phyloP scores from a whole-genome alignment of 2,329 filamentous ascomycete genomes.

The Gliomastix tumulicola region DNA sequence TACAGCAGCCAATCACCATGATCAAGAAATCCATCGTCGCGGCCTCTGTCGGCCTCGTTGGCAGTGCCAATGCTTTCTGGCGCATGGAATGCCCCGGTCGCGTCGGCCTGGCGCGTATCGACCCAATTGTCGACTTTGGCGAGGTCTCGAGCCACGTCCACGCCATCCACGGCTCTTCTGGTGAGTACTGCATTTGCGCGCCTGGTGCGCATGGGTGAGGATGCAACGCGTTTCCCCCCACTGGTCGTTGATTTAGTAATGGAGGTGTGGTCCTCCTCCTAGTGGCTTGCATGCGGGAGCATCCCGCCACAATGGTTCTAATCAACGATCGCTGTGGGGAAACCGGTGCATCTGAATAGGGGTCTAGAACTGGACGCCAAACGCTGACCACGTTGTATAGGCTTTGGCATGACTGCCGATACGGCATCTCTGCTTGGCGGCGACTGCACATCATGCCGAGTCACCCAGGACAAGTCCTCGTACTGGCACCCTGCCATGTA shows the following conservation, averaged over 20 bases:
- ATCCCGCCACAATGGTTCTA: too few species aligned
- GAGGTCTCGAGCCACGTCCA: constrained; percentile 60
- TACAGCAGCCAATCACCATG: constrained; percentile 17
- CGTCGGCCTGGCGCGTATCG: constrained; percentile 64
- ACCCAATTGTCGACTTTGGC: constrained; percentile 66
- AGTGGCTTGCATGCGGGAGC: too few species aligned
- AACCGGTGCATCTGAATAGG: too few species aligned
- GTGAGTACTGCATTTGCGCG: too few species aligned
- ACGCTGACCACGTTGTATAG: constrained; percentile 29
- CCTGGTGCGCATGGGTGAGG: too few species aligned
- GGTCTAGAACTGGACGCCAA: constrained; percentile 10
- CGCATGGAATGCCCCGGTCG: constrained; percentile 76
- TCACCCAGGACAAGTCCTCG: constrained; percentile 75
- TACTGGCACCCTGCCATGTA: constrained; percentile 82
- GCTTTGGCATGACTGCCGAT: constrained; percentile 52
- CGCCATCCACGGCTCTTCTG: constrained; percentile 66
- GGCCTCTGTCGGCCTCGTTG: constrained; percentile 23
- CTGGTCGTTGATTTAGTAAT: too few species aligned
- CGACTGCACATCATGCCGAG: constrained; percentile 74
- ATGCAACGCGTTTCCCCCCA: too few species aligned
- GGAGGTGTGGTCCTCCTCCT: too few species aligned
- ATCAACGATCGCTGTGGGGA: too few species aligned
- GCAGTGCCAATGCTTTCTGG: constrained; percentile 66
- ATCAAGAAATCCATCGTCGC: constrained; percentile 20
- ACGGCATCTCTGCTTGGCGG: constrained; percentile 51